Evolutionary conservation across 2,329 filamentous ascomycete genomes (phyloP).

Genomic region (Apiospora koreana): DNA sequence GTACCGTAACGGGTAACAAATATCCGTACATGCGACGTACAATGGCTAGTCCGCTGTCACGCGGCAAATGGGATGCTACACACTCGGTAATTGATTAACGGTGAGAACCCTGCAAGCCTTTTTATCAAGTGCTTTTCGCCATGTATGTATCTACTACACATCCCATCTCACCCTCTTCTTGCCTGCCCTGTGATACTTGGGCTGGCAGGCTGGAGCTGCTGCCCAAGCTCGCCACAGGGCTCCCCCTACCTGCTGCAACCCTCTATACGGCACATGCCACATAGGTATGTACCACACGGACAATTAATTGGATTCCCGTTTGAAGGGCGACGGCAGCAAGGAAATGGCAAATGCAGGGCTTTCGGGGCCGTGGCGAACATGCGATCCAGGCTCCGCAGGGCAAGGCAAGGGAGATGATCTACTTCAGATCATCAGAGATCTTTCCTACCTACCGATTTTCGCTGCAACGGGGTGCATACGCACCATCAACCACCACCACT

Average conservation of each 20-base stretch:
- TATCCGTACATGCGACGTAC: conserved; percentile 1
- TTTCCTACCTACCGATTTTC: neutral
- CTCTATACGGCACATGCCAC: neutral
- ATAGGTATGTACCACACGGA: too few species aligned
- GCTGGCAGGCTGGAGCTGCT: neutral
- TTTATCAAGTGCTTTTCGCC: too few species aligned
- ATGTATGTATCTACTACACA: neutral
- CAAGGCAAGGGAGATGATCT: neutral
- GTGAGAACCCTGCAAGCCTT: neutral
- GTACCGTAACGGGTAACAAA: conserved; percentile 2
- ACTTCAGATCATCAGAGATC: neutral
- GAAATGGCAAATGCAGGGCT: neutral
- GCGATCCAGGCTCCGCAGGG: neutral
- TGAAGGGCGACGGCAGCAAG: neutral
- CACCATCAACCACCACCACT: neutral
- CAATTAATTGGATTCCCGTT: neutral
- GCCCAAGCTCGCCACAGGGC: conserved; percentile 1
- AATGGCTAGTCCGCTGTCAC: conserved; percentile 9
- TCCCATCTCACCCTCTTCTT: neutral
- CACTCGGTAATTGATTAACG: conserved; percentile 9
- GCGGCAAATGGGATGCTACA: conserved; percentile 9
- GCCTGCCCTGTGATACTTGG: neutral
- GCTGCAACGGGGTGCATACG: neutral
- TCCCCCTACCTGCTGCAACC: neutral
- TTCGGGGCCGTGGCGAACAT: neutral